Conservation (phyloP, 2,329 filamentous ascomycete genomes). For the Diplodia corticola region DNA sequence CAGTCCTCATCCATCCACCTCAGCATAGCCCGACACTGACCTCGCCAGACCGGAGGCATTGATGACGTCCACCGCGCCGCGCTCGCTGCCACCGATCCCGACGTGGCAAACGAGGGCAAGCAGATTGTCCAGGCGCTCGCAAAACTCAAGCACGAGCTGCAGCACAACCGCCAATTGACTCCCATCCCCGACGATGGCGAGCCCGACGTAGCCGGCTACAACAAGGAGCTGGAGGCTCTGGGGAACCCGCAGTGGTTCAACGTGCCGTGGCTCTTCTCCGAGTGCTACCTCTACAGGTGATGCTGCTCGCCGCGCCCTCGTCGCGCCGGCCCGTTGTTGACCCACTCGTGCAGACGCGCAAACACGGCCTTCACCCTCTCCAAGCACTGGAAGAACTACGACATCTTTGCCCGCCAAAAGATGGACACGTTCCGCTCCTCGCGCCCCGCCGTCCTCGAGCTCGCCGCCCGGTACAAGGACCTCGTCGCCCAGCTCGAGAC, state of each 20-base stretch:
- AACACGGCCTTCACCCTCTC: constrained; percentile 75
- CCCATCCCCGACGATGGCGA: constrained; percentile 76
- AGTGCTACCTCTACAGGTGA: constrained; percentile 90
- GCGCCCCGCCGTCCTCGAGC: constrained; percentile 78
- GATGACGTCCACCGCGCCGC: constrained; percentile 88
- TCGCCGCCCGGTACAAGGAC: constrained; percentile 75
- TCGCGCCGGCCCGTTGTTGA: not conserved
- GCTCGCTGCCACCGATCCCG: constrained; percentile 58
- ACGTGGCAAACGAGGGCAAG: constrained; percentile 79
- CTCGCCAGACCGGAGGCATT: constrained; percentile 76
- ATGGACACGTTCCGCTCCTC: constrained; percentile 90
- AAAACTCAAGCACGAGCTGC: constrained; percentile 88
- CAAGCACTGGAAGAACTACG: constrained; percentile 83
- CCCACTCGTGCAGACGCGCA: constrained; percentile 63
- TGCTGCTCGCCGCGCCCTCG: not conserved
- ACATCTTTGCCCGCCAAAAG: constrained; percentile 88
- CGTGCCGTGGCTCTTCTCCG: constrained; percentile 83
- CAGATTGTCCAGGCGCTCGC: constrained; percentile 76
- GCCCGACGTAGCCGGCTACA: constrained; percentile 77
- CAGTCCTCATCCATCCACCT: constrained; percentile 33
- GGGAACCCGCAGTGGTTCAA: constrained; percentile 78
- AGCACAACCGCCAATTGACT: constrained; percentile 78
- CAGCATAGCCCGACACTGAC: not conserved
- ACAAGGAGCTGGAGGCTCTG: constrained; percentile 75
- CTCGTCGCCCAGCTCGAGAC: constrained; percentile 66